phyloP scores from a whole-genome alignment of 495 filamentous ascomycete species.

The Podospora fimiseda region DNA sequence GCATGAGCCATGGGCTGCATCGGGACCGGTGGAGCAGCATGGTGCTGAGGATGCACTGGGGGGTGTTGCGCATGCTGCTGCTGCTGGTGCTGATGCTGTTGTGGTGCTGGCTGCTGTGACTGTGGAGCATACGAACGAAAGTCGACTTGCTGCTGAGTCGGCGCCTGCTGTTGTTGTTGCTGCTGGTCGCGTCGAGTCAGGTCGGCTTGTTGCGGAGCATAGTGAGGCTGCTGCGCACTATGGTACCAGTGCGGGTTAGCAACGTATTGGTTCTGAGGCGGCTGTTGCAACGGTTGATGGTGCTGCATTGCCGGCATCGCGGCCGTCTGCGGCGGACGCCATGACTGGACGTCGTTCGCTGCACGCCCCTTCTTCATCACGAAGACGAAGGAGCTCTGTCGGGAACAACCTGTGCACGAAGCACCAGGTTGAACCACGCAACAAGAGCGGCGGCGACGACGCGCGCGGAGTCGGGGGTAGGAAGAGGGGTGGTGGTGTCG shows the following conservation, averaged over 20 bases:
- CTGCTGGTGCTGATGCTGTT: slow-evolving; percentile 25
- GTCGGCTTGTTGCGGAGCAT: slow-evolving; percentile 23
- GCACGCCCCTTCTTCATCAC: slow-evolving; percentile 32
- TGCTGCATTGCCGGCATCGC: slow-evolving; percentile 29
- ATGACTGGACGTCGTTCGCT: slow-evolving; percentile 26
- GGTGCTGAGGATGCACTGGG: slow-evolving; percentile 6
- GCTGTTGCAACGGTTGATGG: slow-evolving; percentile 21
- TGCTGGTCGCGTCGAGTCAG: slow-evolving; percentile 6
- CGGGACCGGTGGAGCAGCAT: slow-evolving; percentile 20
- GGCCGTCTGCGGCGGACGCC: slow-evolving; percentile 29
- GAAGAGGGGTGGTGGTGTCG: neutral
- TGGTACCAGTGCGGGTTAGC: slow-evolving; percentile 34
- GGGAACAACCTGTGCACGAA: slow-evolving; percentile 23
- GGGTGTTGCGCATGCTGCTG: slow-evolving; percentile 31
- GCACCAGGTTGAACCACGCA: slow-evolving; percentile 24
- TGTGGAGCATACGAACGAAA: slow-evolving; percentile 24
- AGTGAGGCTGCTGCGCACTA: slow-evolving; percentile 7
- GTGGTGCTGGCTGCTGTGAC: slow-evolving; percentile 26
- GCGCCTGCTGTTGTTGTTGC: slow-evolving; percentile 2
- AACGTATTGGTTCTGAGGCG: slow-evolving; percentile 15
- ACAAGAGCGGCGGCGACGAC: slow-evolving; percentile 12
- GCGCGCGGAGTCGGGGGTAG: slow-evolving; percentile 1
- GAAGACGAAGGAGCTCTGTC: slow-evolving; percentile 11
- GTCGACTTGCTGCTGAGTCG: slow-evolving; percentile 12
- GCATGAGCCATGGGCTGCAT: slow-evolving; percentile 33